Base-by-base conservation (phyloP, 495 filamentous ascomycete genomes). In the Hypoxylon trugodes region DNA sequence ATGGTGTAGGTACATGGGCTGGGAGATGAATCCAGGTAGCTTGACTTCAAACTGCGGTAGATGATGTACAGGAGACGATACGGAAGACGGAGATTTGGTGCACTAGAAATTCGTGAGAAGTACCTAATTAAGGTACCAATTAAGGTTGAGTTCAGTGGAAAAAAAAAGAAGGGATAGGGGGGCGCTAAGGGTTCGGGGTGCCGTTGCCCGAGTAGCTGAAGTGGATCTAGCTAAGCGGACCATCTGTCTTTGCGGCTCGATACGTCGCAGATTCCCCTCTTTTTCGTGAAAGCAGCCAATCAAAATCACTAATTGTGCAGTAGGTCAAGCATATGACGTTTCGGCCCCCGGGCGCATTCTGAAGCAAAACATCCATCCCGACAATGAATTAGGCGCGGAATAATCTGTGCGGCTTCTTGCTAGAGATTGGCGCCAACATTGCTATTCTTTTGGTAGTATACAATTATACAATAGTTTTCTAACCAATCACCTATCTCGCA, bases 211-310 rank as follows among this genome's bases (percentile, higher is more conserved):
- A 61, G 41, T n/a, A 56, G 64, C 51, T 61, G 35, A 32, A 53
- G 46, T 57, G 51, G 37, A 25, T 28, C 50, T 18, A 12, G 42
- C 51, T 30, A 63, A 62, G 51, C 46, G 30, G 35, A 35, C 24
- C 37, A 66, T 67, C 58, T 57, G 25, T 49, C 54, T 70, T 65
- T 70, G 67, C 67, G 67, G 67, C 67, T 70, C 67, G 50, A 55
- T 56, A 30, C 38, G 67, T 70, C 67, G 67, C 67, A 70, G 42
- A 21, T 56, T 50, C 65, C 65, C 4, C 30, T 37, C 25, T 58
- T 57, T n/a, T 48, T 45, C 40, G 15, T 16, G 32, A 16, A 15
- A 18, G 4, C 4, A 24, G 8, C 66, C 66, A 69, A 69, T 69
- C 3, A 57, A 9, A 7, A 19, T 1, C 3, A 0, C 3, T 0